Conservation (phyloP, 2,329 filamentous ascomycete species). For the Neocucurbitaria cava region DNA sequence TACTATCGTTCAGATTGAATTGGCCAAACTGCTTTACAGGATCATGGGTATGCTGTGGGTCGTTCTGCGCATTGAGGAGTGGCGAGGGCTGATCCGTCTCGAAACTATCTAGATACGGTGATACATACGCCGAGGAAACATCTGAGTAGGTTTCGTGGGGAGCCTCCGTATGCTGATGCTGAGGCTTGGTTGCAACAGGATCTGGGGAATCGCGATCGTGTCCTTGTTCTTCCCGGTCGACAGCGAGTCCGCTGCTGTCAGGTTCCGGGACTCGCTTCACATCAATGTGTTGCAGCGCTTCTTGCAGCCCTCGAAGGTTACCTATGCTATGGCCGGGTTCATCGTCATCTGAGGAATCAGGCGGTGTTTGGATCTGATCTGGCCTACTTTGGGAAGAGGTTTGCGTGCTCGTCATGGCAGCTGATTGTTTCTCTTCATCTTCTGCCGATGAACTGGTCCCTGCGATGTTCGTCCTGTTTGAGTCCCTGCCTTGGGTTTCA, state of each 20-base stretch:
- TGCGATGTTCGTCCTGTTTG: no score
- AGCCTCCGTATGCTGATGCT: conserved; percentile 81
- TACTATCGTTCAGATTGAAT: conserved; percentile 70
- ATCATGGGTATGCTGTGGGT: conserved; percentile 76
- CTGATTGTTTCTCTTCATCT: no score
- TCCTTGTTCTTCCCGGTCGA: no score
- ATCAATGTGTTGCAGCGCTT: conserved; percentile 82
- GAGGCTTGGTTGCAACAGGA: no score
- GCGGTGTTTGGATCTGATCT: no score
- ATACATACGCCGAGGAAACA: conserved; percentile 82
- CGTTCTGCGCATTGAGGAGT: conserved; percentile 74
- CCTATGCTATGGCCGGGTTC: conserved; percentile 62
- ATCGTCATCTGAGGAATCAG: conserved; percentile 91
- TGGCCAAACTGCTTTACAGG: conserved; percentile 74
- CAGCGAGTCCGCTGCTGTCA: no score
- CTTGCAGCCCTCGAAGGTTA: conserved; percentile 72
- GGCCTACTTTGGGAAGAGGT: no score
- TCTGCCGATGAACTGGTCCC: no score
- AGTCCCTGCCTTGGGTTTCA: no score
- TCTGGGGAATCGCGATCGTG: no score
- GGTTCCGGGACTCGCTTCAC: conserved; percentile 66
- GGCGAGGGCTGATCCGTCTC: conserved; percentile 81
- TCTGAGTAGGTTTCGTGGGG: conserved; percentile 90
- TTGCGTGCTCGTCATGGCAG: no score
- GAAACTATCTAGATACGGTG: conserved; percentile 84